These are phyloP conservation scores for Colletotrichum trifolii DNA, from an alignment of 2,329 filamentous ascomycete genomes.

Conservation along the genomic window DNA sequence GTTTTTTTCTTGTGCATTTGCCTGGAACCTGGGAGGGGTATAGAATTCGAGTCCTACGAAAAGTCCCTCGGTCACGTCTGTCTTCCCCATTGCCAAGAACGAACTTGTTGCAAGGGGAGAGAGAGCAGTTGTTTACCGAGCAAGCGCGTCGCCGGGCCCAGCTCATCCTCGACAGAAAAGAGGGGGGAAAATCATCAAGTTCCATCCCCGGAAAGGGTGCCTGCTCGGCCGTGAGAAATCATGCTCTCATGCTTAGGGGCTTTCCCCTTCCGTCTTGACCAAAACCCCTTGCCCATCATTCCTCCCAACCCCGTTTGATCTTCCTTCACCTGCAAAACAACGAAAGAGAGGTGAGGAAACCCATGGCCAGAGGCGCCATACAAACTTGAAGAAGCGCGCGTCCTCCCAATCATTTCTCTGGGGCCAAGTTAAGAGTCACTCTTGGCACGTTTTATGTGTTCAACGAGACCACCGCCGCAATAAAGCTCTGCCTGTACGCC, in stretches of 20 bases:
- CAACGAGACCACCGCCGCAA: constrained; percentile 24
- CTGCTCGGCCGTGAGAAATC: constrained; percentile 35
- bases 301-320: constrained; percentile 1
- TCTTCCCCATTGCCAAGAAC: neutral
- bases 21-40: constrained; percentile 27
- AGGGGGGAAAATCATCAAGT: constrained; percentile 20
- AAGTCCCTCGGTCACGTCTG: constrained; percentile 2
- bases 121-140: neutral
- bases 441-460: constrained; percentile 15
- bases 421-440: constrained; percentile 5
- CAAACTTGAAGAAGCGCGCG: constrained; percentile 39
- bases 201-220: constrained; percentile 32
- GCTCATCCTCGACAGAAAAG: constrained; percentile 23
- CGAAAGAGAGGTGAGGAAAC: constrained; percentile 39
- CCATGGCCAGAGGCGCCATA: constrained; percentile 30
- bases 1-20: constrained; percentile 27
- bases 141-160: constrained; percentile 16
- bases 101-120: neutral
- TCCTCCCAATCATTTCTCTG: constrained; percentile 4
- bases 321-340: constrained; percentile 30
- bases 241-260: constrained; percentile 32
- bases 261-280: constrained; percentile 5
- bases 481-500: neutral
- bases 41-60: constrained; percentile 34
- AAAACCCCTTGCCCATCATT: constrained; percentile 1